Conservation (phyloP, 2,329 filamentous ascomycete species). For the Claviceps fusiformis region DNA sequence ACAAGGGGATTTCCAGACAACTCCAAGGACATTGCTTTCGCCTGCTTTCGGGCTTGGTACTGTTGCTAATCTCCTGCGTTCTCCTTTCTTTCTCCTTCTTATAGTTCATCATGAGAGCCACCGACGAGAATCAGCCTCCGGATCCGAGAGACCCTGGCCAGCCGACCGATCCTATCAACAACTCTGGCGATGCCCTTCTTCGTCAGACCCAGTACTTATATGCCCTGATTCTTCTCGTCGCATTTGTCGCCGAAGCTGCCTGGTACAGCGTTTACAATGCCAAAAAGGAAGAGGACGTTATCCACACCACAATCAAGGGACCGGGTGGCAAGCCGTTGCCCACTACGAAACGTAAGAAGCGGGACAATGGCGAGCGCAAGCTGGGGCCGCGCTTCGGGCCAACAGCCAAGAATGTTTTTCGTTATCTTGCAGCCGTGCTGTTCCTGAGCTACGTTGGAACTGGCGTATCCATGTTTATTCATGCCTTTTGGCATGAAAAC, state of each 20-base stretch:
- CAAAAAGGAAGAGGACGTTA: slow-evolving; percentile 32
- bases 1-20: neutral
- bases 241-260: slow-evolving; percentile 36
- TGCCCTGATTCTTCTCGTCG: slow-evolving; percentile 35
- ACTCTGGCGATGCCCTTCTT: slow-evolving; percentile 28
- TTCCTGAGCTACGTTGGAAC: slow-evolving; percentile 65
- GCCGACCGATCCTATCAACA: slow-evolving; percentile 12
- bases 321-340: slow-evolving; percentile 82
- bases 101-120: slow-evolving; percentile 22
- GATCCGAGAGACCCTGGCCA: slow-evolving; percentile 11
- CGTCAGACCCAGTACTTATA: slow-evolving; percentile 36
- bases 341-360: slow-evolving; percentile 42
- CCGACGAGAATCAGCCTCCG: slow-evolving; percentile 19
- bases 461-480: slow-evolving; percentile 57
- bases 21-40: neutral
- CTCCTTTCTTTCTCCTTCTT: neutral
- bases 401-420: slow-evolving; percentile 58
- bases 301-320: slow-evolving; percentile 45
- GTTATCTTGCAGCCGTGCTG: slow-evolving; percentile 57
- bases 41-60: neutral
- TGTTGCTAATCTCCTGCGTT: neutral
- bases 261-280: slow-evolving; percentile 40
- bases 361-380: slow-evolving; percentile 31
- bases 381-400: slow-evolving; percentile 44
- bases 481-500: slow-evolving; percentile 44